Base-by-base conservation (phyloP, 768 basidiomycete genomes). In the Collybia nuda region DNA sequence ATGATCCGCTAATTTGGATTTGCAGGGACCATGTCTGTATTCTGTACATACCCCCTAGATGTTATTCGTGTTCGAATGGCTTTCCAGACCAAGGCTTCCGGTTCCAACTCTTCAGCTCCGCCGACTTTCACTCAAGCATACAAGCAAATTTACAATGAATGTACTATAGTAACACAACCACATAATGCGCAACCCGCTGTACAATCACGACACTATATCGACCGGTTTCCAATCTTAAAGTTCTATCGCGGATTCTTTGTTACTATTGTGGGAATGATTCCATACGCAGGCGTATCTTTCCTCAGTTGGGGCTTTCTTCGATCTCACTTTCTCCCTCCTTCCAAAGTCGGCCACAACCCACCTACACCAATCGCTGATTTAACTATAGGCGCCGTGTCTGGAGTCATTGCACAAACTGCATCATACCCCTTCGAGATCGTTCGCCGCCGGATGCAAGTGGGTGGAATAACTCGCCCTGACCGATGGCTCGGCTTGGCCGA, bases 241-340 rank as follows among this genome's bases (percentile, higher is more conserved):
- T 93, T 98, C 70, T 99, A 98, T 65, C 90, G 97, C 18, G 96
- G 97, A n/a, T 98, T 98, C 70, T 85, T 86, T 6, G 93, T 97
- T 23, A 94, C 94, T 18, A 68, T 98, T 35, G 67, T 82, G 11
- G 96, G 97, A 40, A 98, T 98, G 80, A 75, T 98, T 26, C 96
- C 96, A 5, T 98, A 98, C 60, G 93, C 94, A 2, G 96, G 96
- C 17, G 90, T 93, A 2, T 92, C 91, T 11, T 98, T 98, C 75
- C 79, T 98, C 40, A 85, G 87, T 26, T 98, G 93, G 87, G 95
- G 90, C 37, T 86, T 76, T 64, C 75, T 88, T 38, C 80, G 85
- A 44, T 77, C 86, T 11, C 71, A 70, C 28, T 71, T 88, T 50
- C 71, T 85, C 24, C 81, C 82, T 32, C 69, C 71, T 4, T 63